A percentile compares a stretch with the other conserved stretches of the same genome.
phyloP scores from a whole-genome alignment of 2,329 filamentous ascomycete species.

The Xylaria sp. region DNA sequence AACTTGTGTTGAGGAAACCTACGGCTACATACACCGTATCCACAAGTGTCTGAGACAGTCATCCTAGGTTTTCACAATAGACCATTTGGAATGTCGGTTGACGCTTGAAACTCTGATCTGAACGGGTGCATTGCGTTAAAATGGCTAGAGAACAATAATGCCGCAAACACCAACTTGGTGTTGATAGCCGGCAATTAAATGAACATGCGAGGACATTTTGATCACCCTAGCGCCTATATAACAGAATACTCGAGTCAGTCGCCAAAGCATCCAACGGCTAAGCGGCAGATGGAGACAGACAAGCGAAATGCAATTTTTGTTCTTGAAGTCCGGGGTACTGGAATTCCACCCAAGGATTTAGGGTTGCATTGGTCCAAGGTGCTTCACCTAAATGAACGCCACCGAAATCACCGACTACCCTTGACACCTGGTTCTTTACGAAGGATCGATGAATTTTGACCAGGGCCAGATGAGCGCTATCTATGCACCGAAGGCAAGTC shows the following conservation, averaged over 20 bases:
- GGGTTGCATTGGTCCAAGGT: slow-evolving; percentile 19
- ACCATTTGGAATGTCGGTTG: background rate
- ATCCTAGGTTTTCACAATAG: background rate
- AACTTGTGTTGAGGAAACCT: background rate
- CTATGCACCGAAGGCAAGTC: too few species aligned
- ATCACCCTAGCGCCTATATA: background rate
- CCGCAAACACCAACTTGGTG: background rate
- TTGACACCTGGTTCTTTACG: background rate
- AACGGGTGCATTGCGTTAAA: background rate
- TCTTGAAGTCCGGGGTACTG: slow-evolving; percentile 13
- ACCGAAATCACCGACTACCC: too few species aligned
- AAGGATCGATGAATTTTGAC: background rate
- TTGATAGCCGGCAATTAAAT: too few species aligned
- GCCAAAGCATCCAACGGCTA: background rate
- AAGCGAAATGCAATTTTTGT: background rate
- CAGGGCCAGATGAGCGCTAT: too few species aligned
- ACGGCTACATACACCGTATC: background rate
- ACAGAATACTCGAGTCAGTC: background rate
- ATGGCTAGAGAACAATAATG: too few species aligned
- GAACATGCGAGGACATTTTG: background rate
- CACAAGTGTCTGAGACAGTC: too few species aligned
- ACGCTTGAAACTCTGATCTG: too few species aligned
- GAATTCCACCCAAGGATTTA: slow-evolving; percentile 16
- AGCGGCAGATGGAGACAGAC: background rate
- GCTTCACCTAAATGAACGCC: too few species aligned